A percentile compares a stretch with the other conserved stretches of the same genome.
Evolutionary conservation across 331 rosid species (phyloP).

Genomic region (Quercus lobata): DNA sequence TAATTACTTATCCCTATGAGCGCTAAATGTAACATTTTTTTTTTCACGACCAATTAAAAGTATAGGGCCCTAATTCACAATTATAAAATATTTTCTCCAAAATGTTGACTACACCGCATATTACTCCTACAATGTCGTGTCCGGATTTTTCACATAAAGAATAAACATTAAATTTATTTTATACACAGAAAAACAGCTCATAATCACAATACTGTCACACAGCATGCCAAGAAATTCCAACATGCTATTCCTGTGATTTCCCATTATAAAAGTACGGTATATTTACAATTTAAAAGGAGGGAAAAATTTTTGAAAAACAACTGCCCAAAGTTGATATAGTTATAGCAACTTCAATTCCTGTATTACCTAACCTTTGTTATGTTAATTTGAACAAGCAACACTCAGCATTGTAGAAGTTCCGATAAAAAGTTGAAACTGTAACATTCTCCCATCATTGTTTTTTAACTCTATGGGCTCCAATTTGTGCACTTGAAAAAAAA

Average conservation of each 20-base stretch:
- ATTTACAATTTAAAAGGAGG: conserved; percentile 39
- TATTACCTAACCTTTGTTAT: conserved; percentile 16
- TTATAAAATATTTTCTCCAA: neutral
- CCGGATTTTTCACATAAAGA: neutral
- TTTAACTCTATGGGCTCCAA: conserved; percentile 26
- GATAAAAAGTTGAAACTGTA: conserved; percentile 26
- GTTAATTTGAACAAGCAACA: conserved; percentile 27
- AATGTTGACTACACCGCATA: neutral
- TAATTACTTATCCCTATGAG: too few relatives aligned
- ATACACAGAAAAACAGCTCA: neutral
- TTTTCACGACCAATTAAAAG: too few relatives aligned
- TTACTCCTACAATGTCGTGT: neutral
- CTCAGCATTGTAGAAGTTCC: conserved; percentile 3
- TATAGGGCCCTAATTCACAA: neutral
- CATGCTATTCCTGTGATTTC: neutral
- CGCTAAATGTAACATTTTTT: neutral
- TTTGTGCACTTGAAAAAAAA: conserved; percentile 17
- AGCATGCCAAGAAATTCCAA: neutral
- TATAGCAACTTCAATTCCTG: conserved; percentile 13
- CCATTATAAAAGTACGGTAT: conserved; percentile 6
- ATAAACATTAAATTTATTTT: neutral
- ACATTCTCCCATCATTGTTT: conserved; percentile 13
- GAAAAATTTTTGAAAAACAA: neutral
- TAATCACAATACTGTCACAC: neutral
- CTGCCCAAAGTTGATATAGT: neutral